Evolutionary conservation across 495 filamentous ascomycete genomes (phyloP), one percentile per base, ranked within the genome.

Genomic region (Extremus antarcticus): DNA sequence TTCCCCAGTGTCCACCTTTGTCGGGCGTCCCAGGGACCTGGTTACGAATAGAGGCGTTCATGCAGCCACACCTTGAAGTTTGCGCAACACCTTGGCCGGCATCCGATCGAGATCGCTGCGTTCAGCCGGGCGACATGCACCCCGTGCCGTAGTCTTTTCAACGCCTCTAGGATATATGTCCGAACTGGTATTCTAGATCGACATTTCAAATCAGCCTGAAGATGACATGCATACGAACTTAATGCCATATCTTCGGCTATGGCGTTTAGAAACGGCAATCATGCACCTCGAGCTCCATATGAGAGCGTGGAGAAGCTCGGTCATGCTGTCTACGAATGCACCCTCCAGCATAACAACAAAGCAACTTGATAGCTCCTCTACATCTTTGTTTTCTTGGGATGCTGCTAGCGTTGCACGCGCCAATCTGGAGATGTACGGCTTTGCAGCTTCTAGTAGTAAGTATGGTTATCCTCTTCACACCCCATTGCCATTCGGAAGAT

Each of bases 41-140:
- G 51, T 47, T 43, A 23, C 39, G 22, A 51, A 32, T 50, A 25
- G 43, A 21, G 20, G 40, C 39, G 25, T 35, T 55, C 29, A 46
- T 59, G 57, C 57, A 59, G 57, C 57, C 41, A 59, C 57, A 59
- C 57, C 47, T 59, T 23, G 57, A 55, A 45, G 50, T 29, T 48
- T 58, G 43, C 45, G 43, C 56, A 47, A 53, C 46, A 53, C 13
- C 41, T 17, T 48, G 23, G 43, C 15, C 53, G 24, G 17, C 10
- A 17, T 55, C 9, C 41, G 29, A 35, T 35, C 29, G 29, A 35
- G 29, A 35, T 35, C 29, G 29, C 29, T 35, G 29, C 13, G 29
- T 35, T 35, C 29, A 13, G 29, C 29, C 29, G 13, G 29, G 4
- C 7, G 29, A 35, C 13, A 35, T 35, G 29, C 29, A 35, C 4